These are phyloP conservation scores for Penicillium cinerascens DNA, from an alignment of 495 filamentous ascomycete genomes.

Conservation along the genomic window DNA sequence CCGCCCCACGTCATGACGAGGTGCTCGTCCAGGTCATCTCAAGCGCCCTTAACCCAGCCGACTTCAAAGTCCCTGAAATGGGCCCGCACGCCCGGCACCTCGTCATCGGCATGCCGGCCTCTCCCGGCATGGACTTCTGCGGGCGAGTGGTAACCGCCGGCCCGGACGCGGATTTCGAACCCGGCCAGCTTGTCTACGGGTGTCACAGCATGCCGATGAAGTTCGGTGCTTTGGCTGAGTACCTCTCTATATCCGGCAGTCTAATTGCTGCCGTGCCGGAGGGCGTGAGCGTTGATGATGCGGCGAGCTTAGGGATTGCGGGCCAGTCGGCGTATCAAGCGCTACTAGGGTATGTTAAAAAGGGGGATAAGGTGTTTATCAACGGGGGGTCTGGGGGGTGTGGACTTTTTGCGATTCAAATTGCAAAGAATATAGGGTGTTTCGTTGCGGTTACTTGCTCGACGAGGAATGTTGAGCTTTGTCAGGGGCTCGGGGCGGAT, in stretches of 20 bases:
- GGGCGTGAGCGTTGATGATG: slow-evolving; percentile 48
- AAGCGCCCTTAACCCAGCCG: slow-evolving; percentile 63
- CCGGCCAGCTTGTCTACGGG: slow-evolving; percentile 59
- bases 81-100: slow-evolving; percentile 33
- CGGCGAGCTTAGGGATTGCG: slow-evolving; percentile 52
- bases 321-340: slow-evolving; percentile 58
- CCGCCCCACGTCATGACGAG: slow-evolving; percentile 33
- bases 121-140: slow-evolving; percentile 62
- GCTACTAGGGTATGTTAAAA: slow-evolving; percentile 51
- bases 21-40: slow-evolving; percentile 56
- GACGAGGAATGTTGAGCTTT: slow-evolving; percentile 53
- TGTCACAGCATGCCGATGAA: slow-evolving; percentile 30
- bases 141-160: slow-evolving; percentile 53
- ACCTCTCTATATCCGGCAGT: slow-evolving; percentile 28
- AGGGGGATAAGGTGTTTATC: slow-evolving; percentile 59
- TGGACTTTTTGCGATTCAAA: slow-evolving; percentile 60
- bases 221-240: slow-evolving; percentile 56
- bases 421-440: slow-evolving; percentile 63
- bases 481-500: slow-evolving; percentile 59
- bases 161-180: slow-evolving; percentile 30
- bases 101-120: slow-evolving; percentile 45
- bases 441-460: slow-evolving; percentile 61
- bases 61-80: slow-evolving; percentile 65
- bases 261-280: slow-evolving; percentile 41
- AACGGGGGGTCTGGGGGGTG: slow-evolving; percentile 65